These are phyloP conservation scores for Melampsora americana DNA, from an alignment of 1,284 basidiomycete genomes.

Conservation along the genomic window DNA sequence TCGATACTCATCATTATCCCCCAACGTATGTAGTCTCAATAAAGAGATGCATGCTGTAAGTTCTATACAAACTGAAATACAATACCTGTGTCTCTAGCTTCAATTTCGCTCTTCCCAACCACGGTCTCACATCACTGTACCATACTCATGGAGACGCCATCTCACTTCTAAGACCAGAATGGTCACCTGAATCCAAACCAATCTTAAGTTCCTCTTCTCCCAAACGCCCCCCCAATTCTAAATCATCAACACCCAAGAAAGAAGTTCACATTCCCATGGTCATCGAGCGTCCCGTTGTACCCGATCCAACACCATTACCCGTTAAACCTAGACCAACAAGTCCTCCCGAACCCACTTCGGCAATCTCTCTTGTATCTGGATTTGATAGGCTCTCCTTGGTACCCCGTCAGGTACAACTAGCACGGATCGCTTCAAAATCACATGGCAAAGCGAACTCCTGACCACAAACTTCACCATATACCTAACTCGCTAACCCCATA, in stretches of 20 bases:
- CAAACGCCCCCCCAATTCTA: not conserved
- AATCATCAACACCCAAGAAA: not conserved
- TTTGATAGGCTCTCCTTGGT: constrained; percentile 20
- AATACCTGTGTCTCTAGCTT: constrained; percentile 6
- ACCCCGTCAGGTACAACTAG: constrained; percentile 32
- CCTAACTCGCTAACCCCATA: too few relatives aligned
- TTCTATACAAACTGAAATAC: not conserved
- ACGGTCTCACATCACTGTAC: constrained; percentile 26
- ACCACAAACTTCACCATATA: too few relatives aligned
- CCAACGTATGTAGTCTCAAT: constrained; percentile 13
- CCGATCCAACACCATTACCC: not conserved
- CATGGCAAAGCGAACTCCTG: not conserved
- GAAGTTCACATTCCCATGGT: not conserved
- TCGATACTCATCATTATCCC: constrained; percentile 32
- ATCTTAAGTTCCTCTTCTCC: not conserved
- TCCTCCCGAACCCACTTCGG: not conserved
- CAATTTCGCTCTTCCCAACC: constrained; percentile 38
- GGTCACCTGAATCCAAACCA: constrained; percentile 1
- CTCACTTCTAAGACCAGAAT: constrained; percentile 28
- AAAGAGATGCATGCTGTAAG: not conserved
- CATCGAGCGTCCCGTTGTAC: not conserved
- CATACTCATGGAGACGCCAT: constrained; percentile 21
- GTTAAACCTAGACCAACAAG: not conserved
- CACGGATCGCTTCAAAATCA: not conserved
- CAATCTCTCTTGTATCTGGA: not conserved